Percentiles rank a stretch among this genome's conserved stretches.
Conservation (phyloP, 2,329 filamentous ascomycete genomes). For the Paramyrothecium sp. region DNA sequence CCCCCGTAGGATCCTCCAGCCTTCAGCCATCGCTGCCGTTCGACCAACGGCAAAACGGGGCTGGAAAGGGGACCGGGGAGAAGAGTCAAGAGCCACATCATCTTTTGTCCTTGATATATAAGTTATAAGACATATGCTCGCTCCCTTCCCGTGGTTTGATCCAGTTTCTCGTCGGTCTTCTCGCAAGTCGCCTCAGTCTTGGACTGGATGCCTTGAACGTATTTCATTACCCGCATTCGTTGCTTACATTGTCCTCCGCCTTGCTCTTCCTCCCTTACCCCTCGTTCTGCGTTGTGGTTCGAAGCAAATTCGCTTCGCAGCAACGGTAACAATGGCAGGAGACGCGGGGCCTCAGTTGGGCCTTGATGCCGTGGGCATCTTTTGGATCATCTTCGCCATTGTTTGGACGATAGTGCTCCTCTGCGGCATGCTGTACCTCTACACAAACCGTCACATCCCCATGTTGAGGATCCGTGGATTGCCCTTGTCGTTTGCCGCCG, state of each 20-base stretch:
- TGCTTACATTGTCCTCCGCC: neutral
- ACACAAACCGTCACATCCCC: constrained; percentile 30
- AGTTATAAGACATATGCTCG: neutral
- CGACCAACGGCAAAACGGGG: neutral
- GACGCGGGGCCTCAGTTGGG: neutral
- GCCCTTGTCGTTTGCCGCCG: constrained; percentile 34
- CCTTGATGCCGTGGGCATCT: constrained; percentile 1
- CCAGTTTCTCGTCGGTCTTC: neutral
- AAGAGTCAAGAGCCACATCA: neutral
- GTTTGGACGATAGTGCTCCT: neutral
- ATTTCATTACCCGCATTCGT: neutral
- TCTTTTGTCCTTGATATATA: neutral
- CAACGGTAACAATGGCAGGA: neutral
- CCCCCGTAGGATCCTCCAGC: neutral
- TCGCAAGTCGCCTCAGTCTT: neutral
- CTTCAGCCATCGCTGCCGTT: neutral
- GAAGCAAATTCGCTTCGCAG: neutral
- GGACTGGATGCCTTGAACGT: neutral
- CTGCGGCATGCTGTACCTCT: constrained; percentile 36
- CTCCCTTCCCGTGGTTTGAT: neutral
- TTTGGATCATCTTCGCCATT: neutral
- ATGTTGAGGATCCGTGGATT: constrained; percentile 38
- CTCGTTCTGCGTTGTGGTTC: neutral
- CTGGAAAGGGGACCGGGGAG: neutral
- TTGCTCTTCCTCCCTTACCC: neutral